A percentile compares a stretch with the other conserved stretches of the same genome.
Conservation (phyloP, 331 rosid genomes). For the Quercus tomentella region DNA sequence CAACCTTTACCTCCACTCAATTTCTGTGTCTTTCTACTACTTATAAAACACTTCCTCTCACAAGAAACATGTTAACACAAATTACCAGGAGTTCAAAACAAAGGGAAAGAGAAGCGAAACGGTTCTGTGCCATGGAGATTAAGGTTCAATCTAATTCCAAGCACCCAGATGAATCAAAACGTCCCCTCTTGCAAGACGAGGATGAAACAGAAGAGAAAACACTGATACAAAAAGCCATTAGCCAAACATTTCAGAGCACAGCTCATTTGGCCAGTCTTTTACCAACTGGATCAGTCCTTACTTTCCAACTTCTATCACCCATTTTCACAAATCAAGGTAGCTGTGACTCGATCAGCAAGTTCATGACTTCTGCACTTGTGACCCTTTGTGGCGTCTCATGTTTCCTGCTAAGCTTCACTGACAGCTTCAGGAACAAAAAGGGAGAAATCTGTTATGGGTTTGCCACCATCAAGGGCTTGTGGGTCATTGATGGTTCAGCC, state of each 20-base stretch:
- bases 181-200: conserved; percentile 50
- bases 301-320: conserved; percentile 81
- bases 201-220: conserved; percentile 42
- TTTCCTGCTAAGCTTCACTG: conserved; percentile 66
- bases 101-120: conserved; percentile 4
- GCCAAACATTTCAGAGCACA: conserved; percentile 73
- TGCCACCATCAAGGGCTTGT: conserved; percentile 69
- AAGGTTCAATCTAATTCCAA: conserved; percentile 20
- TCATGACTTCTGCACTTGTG: conserved; percentile 62
- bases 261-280: conserved; percentile 84
- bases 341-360: conserved; percentile 57
- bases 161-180: conserved; percentile 23
- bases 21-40: background rate
- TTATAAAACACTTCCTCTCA: conserved; percentile 4
- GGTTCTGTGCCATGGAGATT: conserved; percentile 45
- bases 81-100: conserved; percentile 13
- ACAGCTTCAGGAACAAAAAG: conserved; percentile 62
- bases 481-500: conserved; percentile 78
- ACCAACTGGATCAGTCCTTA: conserved; percentile 87
- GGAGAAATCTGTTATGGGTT: conserved; percentile 66
- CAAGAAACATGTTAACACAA: conserved; percentile 12
- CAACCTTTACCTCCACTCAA: conserved; percentile 27
- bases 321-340: conserved; percentile 64
- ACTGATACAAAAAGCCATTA: conserved; percentile 65
- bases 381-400: conserved; percentile 58